Conservation (phyloP, 306 rosid species). For the Vachellia collinsii region DNA sequence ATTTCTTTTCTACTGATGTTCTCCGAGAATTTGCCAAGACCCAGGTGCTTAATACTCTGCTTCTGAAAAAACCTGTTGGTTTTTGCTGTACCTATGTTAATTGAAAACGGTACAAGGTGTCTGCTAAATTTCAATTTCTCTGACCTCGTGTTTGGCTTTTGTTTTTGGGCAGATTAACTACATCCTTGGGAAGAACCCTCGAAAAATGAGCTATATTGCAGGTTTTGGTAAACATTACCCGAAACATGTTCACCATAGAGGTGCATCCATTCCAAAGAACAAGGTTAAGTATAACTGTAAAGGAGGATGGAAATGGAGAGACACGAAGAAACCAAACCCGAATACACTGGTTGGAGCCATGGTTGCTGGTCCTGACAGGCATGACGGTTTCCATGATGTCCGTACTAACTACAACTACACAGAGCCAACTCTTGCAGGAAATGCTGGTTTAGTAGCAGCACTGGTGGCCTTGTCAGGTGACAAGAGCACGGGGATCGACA, state of each 20-base stretch:
- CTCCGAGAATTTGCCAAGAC: conserved; percentile 76
- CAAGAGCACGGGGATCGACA: conserved; percentile 56
- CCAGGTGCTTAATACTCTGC: conserved; percentile 54
- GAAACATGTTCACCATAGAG: conserved; percentile 78
- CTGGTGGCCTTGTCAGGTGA: conserved; percentile 83
- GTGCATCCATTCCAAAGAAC: conserved; percentile 79
- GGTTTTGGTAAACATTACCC: conserved; percentile 83
- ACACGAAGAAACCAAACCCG: conserved; percentile 64
- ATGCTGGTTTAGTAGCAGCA: conserved; percentile 82
- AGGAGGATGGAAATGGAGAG: conserved; percentile 95
- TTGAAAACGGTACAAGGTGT: background rate
- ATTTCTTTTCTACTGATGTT: conserved; percentile 69
- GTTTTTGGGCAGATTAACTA: conserved; percentile 66
- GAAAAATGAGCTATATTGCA: conserved; percentile 80
- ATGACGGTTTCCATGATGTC: conserved; percentile 83
- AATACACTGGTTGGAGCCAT: conserved; percentile 71
- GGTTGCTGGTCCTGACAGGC: too few species aligned
- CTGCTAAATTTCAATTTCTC: background rate
- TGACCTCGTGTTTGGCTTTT: conserved; percentile 14
- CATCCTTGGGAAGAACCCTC: too few species aligned
- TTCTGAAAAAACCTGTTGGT: background rate
- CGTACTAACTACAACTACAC: conserved; percentile 84
- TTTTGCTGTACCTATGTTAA: conserved; percentile 15
- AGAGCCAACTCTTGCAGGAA: conserved; percentile 85
- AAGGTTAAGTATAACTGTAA: conserved; percentile 73